These are phyloP conservation scores for Prototheca cutis DNA, from an alignment of 163 green algal genomes.

Conservation along the genomic window DNA sequence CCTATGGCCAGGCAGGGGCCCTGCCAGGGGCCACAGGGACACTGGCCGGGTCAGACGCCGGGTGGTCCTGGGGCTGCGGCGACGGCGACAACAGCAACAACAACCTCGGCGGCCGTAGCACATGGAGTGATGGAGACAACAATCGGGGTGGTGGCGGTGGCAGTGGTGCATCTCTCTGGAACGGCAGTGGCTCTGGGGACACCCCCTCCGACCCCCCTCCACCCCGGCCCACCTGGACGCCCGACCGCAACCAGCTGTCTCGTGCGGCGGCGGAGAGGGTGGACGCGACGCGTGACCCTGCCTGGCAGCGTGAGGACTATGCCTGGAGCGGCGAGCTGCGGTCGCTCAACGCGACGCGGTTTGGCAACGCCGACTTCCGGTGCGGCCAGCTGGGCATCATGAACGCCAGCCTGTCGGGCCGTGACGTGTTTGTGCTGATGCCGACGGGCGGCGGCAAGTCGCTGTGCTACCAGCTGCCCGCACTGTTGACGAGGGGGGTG, in stretches of 20 bases:
- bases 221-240: conserved; percentile 4
- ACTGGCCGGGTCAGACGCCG: too few relatives aligned
- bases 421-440: conserved; percentile 91
- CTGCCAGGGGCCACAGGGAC: too few relatives aligned
- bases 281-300: conserved; percentile 8
- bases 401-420: conserved; percentile 63
- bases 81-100: too few relatives aligned
- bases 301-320: conserved; percentile 25
- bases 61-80: too few relatives aligned
- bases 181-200: too few relatives aligned
- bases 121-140: too few relatives aligned
- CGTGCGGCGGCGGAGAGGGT: conserved; percentile 8
- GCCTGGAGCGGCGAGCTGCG: conserved; percentile 43
- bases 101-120: too few relatives aligned
- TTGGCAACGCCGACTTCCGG: conserved; percentile 63
- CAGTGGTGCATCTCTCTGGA: too few relatives aligned
- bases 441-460: conserved; percentile 67
- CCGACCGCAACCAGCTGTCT: conserved; percentile 1
- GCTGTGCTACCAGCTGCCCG: conserved; percentile 66
- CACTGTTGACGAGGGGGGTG: conserved; percentile 51
- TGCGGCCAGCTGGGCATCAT: conserved; percentile 67
- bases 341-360: conserved; percentile 35
- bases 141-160: too few relatives aligned
- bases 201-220: background rate
- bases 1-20: too few relatives aligned